These are phyloP conservation scores for Coemansia sp. DNA, from an alignment of 371 early-diverging fungal species.

Conservation along the genomic window DNA sequence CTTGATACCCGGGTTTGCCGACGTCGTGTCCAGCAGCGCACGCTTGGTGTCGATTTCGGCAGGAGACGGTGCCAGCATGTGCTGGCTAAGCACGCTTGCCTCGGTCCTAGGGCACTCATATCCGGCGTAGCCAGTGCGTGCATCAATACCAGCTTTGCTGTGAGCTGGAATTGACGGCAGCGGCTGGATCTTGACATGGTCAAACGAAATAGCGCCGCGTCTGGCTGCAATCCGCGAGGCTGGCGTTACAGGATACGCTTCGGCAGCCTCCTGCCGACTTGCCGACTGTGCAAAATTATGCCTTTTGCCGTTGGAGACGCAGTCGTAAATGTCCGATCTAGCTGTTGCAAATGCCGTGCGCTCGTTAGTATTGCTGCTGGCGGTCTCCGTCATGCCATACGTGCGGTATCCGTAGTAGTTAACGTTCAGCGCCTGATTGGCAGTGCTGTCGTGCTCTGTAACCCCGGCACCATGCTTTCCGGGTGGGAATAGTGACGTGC, in stretches of 20 bases:
- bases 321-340: slow-evolving; percentile 13
- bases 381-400: neutral
- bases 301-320: neutral
- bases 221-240: neutral
- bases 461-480: neutral
- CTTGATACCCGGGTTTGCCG: slow-evolving; percentile 34
- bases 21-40: slow-evolving; percentile 33
- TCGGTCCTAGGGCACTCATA: neutral
- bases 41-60: neutral
- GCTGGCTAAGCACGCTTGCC: neutral
- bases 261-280: neutral
- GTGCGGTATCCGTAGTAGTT: slow-evolving; percentile 15
- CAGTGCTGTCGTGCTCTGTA: slow-evolving; percentile 3
- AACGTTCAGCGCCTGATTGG: neutral
- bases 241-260: neutral
- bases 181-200: slow-evolving; percentile 2
- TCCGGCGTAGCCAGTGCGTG: neutral
- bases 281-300: neutral
- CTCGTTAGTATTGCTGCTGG: neutral
- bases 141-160: neutral
- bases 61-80: neutral
- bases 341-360: neutral
- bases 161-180: neutral
- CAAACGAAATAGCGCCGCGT: slow-evolving; percentile 12
- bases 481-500: too few species aligned